Percentiles rank a stretch among this genome's conserved stretches.
Conservation (phyloP, 805 yeast species). For the Saccharomycopsis synnaedendra region DNA sequence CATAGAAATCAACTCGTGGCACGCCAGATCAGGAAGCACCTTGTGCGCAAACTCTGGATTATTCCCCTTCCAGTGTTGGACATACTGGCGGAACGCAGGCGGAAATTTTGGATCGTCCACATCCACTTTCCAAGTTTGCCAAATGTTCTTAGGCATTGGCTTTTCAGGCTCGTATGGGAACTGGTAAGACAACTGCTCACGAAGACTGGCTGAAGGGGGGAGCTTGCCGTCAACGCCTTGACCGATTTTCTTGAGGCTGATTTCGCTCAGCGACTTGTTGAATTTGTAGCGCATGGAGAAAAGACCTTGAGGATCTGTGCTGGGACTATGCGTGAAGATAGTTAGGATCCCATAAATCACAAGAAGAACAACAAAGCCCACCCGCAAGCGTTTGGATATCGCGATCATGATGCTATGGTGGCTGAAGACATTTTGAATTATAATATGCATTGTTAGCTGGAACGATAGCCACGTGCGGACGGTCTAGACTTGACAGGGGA, state of each 20-base stretch:
- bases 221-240: background rate
- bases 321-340: background rate
- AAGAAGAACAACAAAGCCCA: background rate
- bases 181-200: conserved; percentile 55
- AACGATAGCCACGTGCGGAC: no score
- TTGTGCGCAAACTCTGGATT: conserved; percentile 63
- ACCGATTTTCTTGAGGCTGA: conserved; percentile 5
- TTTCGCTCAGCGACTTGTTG: background rate
- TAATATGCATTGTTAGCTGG: no score
- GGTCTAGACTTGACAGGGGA: no score
- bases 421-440: no score
- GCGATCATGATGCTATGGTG: no score
- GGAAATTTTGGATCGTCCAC: conserved; percentile 48
- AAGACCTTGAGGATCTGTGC: background rate
- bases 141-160: conserved; percentile 66
- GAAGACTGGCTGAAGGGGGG: conserved; percentile 17
- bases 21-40: conserved; percentile 58
- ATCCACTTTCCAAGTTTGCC: conserved; percentile 92
- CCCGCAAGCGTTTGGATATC: background rate
- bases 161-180: conserved; percentile 63
- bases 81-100: conserved; percentile 34
- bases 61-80: conserved; percentile 50
- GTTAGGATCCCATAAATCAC: background rate
- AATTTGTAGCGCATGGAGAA: conserved; percentile 4
- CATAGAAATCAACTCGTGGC: conserved; percentile 41